Conservation (phyloP, 176 grass and related monocot species). For the Oryza longistaminata region DNA sequence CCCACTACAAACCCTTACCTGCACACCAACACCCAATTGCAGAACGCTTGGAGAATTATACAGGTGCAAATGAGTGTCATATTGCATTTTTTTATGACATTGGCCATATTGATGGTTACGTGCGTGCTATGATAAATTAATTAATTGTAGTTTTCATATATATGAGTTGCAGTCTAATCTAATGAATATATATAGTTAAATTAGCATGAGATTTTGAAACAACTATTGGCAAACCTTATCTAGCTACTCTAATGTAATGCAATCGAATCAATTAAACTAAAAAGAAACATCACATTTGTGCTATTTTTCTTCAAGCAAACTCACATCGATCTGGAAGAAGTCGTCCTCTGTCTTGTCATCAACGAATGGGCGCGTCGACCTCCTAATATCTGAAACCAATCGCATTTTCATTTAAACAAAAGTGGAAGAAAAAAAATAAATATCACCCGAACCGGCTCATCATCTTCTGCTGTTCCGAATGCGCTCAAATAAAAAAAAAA, state of each 20-base stretch:
- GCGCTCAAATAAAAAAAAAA: neutral
- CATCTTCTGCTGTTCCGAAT: neutral
- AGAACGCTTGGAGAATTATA: conserved; percentile 1
- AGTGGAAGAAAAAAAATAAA: neutral
- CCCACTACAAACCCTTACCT: conserved; percentile 91
- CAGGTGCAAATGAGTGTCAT: neutral
- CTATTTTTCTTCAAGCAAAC: conserved; percentile 13
- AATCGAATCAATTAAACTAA: neutral
- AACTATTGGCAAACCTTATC: neutral
- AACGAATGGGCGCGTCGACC: conserved; percentile 64
- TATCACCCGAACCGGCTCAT: neutral
- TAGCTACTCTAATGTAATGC: neutral
- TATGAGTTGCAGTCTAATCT: neutral
- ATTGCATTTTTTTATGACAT: conserved; percentile 10
- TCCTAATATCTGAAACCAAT: conserved; percentile 73
- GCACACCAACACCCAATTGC: neutral
- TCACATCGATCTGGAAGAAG: conserved; percentile 95
- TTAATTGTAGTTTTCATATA: neutral
- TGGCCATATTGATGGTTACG: neutral
- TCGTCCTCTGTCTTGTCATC: conserved; percentile 85
- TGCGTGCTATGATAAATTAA: too few relatives aligned
- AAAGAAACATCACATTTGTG: neutral
- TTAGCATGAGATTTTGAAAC: neutral
- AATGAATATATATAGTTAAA: neutral
- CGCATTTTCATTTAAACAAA: neutral